Evolutionary conservation across 768 basidiomycete species (phyloP).

Genomic region (Rhodotorula toruloides): DNA sequence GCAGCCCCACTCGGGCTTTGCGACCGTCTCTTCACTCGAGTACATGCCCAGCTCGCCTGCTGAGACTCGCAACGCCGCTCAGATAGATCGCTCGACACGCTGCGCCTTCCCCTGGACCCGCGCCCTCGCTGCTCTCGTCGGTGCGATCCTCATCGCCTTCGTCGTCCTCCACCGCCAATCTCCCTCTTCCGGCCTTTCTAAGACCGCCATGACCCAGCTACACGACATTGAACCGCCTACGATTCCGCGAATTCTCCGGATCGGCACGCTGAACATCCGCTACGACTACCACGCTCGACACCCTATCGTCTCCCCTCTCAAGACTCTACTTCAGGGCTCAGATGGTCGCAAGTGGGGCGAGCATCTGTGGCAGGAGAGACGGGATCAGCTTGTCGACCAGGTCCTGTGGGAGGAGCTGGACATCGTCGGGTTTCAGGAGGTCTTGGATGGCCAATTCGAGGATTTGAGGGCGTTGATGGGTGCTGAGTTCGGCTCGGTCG

Average conservation of each 20-base stretch:
- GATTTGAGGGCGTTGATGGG: conserved; percentile 27
- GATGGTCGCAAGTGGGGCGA: conserved; percentile 10
- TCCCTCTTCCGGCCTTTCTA: not conserved
- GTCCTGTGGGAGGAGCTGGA: conserved; percentile 34
- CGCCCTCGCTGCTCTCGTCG: not conserved
- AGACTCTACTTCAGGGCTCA: not conserved
- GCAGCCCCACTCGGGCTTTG: too few species aligned
- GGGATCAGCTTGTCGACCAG: conserved; percentile 30
- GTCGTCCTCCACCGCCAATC: not conserved
- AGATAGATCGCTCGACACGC: not conserved
- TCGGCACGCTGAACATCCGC: conserved; percentile 19
- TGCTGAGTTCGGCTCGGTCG: conserved; percentile 19
- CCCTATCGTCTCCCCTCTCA: not conserved
- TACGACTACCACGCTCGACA: conserved; percentile 5
- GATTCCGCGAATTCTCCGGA: not conserved
- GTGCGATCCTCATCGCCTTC: not conserved
- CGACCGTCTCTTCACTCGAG: not conserved
- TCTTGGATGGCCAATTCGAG: conserved; percentile 24
- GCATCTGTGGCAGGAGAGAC: conserved; percentile 6
- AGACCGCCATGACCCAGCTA: not conserved
- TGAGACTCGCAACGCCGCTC: not conserved
- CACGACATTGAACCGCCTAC: not conserved
- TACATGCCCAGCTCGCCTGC: too few species aligned
- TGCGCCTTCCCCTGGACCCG: not conserved
- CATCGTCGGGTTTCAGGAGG: conserved; percentile 39